A percentile compares a stretch with the other conserved stretches of the same genome.
Conservation (phyloP, 1,139 yeast species). For the Nakaseomyces uthaithaninus region DNA sequence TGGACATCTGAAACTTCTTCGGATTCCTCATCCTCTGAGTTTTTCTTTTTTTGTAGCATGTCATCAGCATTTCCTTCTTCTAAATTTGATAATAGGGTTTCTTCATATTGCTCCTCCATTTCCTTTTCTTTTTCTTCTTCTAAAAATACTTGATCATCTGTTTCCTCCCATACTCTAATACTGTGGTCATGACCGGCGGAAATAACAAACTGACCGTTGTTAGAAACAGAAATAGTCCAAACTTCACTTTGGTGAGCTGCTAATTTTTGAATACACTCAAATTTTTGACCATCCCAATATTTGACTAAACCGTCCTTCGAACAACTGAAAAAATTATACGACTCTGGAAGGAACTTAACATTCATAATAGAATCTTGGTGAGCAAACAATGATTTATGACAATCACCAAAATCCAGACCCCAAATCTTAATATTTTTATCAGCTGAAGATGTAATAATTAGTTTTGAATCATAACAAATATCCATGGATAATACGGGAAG, state of each 20-base stretch:
- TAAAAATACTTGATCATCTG: conserved; percentile 86
- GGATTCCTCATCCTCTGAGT: conserved; percentile 34
- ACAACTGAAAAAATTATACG: conserved; percentile 83
- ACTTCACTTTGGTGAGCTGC: conserved; percentile 89
- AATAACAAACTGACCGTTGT: conserved; percentile 63
- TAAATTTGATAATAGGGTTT: conserved; percentile 58
- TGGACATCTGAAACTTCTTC: conserved; percentile 58
- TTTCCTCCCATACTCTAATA: conserved; percentile 82
- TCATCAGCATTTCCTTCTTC: conserved; percentile 52
- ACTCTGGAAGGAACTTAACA: conserved; percentile 72
- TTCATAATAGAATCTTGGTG: conserved; percentile 94
- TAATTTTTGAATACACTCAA: conserved; percentile 82
- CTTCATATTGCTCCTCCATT: conserved; percentile 83
- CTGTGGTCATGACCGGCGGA: conserved; percentile 94
- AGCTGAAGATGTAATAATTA: conserved; percentile 87
- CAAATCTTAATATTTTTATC: conserved; percentile 95
- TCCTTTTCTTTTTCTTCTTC: conserved; percentile 97
- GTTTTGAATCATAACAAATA: conserved; percentile 77
- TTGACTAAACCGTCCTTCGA: conserved; percentile 85
- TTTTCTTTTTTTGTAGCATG: conserved; percentile 27
- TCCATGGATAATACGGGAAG: conserved; percentile 87
- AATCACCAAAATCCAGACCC: conserved; percentile 98
- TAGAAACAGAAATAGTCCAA: conserved; percentile 78
- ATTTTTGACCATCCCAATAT: conserved; percentile 98
- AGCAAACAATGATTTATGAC: conserved; percentile 92